A percentile compares a stretch with the other conserved stretches of the same genome.
Evolutionary conservation across 176 grass and related monocot genomes (phyloP).

Genomic region (Bothriochloa decipiens): DNA sequence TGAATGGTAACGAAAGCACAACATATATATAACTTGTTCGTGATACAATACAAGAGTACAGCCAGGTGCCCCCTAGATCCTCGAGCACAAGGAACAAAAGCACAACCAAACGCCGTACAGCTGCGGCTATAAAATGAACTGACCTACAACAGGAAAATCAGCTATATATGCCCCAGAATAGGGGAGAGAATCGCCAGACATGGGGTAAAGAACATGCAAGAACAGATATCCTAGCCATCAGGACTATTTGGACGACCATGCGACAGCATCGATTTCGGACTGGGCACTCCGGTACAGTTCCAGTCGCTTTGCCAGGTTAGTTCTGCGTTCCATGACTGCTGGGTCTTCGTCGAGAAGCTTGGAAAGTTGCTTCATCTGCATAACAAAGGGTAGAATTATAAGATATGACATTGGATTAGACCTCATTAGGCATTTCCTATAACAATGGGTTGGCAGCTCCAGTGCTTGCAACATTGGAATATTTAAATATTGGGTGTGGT

Average conservation of each 20-base stretch:
- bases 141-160: conserved; percentile 53
- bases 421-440: too few relatives aligned
- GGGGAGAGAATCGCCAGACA: conserved; percentile 45
- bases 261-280: conserved; percentile 77
- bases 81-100: conserved; percentile 59
- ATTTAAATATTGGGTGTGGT: background rate
- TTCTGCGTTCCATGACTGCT: conserved; percentile 80
- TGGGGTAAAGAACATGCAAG: conserved; percentile 26
- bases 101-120: conserved; percentile 41
- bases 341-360: conserved; percentile 89
- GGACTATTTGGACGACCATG: conserved; percentile 74
- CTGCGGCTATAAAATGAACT: conserved; percentile 51
- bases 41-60: conserved; percentile 54
- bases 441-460: background rate
- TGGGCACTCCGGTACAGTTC: conserved; percentile 87
- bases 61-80: conserved; percentile 45
- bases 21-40: conserved; percentile 43
- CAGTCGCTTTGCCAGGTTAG: conserved; percentile 76
- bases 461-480: background rate
- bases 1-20: conserved; percentile 5
- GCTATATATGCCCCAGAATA: conserved; percentile 58
- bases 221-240: conserved; percentile 15
- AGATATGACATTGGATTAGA: background rate
- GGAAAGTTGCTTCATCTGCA: conserved; percentile 80
- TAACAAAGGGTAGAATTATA: conserved; percentile 7